Percentiles rank a stretch among this genome's conserved stretches.
These are phyloP conservation scores for Suhomyces terraborum DNA, from an alignment of 1,139 yeast genomes.

Conservation along the genomic window DNA sequence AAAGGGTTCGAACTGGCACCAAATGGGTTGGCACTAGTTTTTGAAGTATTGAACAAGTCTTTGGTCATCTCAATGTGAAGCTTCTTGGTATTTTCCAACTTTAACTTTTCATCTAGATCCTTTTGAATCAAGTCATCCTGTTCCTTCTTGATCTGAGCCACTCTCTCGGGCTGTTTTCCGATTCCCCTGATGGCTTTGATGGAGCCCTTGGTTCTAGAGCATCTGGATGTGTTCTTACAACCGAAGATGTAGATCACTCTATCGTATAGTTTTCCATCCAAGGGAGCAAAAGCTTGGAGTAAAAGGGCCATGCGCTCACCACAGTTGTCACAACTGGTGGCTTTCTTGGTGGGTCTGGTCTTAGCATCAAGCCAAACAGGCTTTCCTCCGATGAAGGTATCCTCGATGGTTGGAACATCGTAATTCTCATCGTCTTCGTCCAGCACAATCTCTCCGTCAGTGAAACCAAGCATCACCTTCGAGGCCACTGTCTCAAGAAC, in stretches of 20 bases:
- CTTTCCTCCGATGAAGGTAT: slow-evolving; percentile 77
- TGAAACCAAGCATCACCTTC: slow-evolving; percentile 59
- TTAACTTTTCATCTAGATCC: slow-evolving; percentile 26
- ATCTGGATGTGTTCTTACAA: slow-evolving; percentile 57
- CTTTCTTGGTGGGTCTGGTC: slow-evolving; percentile 55
- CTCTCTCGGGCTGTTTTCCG: slow-evolving; percentile 54
- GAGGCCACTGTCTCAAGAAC: slow-evolving; percentile 26
- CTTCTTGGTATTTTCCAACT: slow-evolving; percentile 26
- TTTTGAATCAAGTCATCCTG: slow-evolving; percentile 37
- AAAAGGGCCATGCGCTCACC: slow-evolving; percentile 61
- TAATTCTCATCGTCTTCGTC: slow-evolving; percentile 14
- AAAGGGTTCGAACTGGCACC: slow-evolving; percentile 14
- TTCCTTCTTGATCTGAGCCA: slow-evolving; percentile 42
- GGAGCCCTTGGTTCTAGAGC: slow-evolving; percentile 70
- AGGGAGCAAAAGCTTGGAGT: slow-evolving; percentile 78
- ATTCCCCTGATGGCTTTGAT: slow-evolving; percentile 77
- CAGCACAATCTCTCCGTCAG: slow-evolving; percentile 49
- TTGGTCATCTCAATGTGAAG: slow-evolving; percentile 45
- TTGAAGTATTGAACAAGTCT: slow-evolving; percentile 37
- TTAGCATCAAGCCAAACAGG: slow-evolving; percentile 61
- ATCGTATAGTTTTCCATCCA: slow-evolving; percentile 72
- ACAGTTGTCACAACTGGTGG: slow-evolving; percentile 68
- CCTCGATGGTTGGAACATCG: slow-evolving; percentile 58
- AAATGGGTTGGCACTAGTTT: slow-evolving; percentile 28
- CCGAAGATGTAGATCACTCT: slow-evolving; percentile 78